Evolutionary conservation across 2,329 filamentous ascomycete genomes (phyloP).

Genomic region (Colletotrichum karsti): DNA sequence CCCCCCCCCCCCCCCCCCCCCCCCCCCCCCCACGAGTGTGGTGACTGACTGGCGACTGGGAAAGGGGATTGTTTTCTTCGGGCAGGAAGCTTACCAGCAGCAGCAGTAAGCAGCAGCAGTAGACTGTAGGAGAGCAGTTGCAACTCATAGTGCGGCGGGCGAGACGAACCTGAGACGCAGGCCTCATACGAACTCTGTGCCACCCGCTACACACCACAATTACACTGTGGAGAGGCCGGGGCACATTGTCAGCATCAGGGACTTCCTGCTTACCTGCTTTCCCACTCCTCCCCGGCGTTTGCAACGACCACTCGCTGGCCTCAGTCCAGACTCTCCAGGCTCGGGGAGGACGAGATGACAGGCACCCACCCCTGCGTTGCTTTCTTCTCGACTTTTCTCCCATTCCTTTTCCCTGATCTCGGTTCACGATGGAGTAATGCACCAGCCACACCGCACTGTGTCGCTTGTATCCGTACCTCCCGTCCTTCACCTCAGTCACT

Average conservation of each 20-base stretch:
- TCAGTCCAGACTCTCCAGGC: no score
- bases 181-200: slow-evolving; percentile 30
- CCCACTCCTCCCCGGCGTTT: neutral
- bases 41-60: slow-evolving; percentile 1
- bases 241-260: neutral
- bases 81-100: neutral
- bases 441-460: slow-evolving; percentile 1
- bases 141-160: slow-evolving; percentile 12
- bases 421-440: neutral
- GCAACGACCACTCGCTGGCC: neutral
- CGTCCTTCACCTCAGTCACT: no score
- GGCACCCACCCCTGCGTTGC: neutral
- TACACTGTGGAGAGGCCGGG: neutral
- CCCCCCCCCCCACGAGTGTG: no score
- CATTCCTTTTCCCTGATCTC: slow-evolving; percentile 7
- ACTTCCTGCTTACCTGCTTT: neutral
- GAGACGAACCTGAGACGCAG: slow-evolving; percentile 8
- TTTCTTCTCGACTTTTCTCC: slow-evolving; percentile 21
- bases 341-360: slow-evolving; percentile 18
- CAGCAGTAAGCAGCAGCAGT: no score
- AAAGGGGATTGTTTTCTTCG: slow-evolving; percentile 32
- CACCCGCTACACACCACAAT: slow-evolving; percentile 3
- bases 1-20: no score
- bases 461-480: neutral
- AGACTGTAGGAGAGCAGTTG: no score